Percentiles rank a stretch among this genome's conserved stretches.
phyloP scores from a whole-genome alignment of 805 yeast genomes.

The Sugiyamaella qingdaonensis region DNA sequence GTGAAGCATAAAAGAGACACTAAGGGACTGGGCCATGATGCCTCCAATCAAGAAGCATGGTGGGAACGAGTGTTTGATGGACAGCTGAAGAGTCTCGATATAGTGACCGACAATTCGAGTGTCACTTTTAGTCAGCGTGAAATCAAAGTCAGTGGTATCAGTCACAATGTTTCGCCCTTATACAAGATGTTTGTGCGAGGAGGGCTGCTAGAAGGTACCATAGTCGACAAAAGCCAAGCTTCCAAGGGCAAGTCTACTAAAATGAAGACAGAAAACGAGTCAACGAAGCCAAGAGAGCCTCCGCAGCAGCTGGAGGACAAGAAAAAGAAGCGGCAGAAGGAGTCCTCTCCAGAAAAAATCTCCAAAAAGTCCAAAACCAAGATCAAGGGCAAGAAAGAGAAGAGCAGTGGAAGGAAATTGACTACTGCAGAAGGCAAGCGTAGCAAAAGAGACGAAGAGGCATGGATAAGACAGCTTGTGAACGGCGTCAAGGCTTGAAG shows the following conservation, averaged over 20 bases:
- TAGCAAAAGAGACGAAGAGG: background rate
- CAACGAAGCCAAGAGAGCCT: constrained; percentile 20
- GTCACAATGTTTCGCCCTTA: constrained; percentile 61
- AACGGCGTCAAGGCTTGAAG: background rate
- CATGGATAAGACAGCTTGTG: background rate
- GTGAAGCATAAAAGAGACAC: constrained; percentile 88
- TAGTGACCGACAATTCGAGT: constrained; percentile 28
- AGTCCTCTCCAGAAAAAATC: background rate
- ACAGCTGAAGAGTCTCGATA: constrained; percentile 74
- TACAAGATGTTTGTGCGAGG: constrained; percentile 87
- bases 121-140: constrained; percentile 56
- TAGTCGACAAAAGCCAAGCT: constrained; percentile 16
- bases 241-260: constrained; percentile 21
- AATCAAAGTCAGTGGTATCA: constrained; percentile 40
- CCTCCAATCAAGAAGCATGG: constrained; percentile 83
- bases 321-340: no score
- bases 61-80: constrained; percentile 97
- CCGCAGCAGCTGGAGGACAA: no score
- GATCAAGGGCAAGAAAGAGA: background rate
- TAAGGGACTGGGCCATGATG: constrained; percentile 81
- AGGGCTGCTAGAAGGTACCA: constrained; percentile 65
- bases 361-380: background rate
- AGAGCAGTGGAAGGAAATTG: background rate
- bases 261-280: constrained; percentile 12
- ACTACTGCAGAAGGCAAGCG: background rate